These are phyloP conservation scores for Debaryomyces castellii DNA, from an alignment of 805 yeast species.

Conservation along the genomic window DNA sequence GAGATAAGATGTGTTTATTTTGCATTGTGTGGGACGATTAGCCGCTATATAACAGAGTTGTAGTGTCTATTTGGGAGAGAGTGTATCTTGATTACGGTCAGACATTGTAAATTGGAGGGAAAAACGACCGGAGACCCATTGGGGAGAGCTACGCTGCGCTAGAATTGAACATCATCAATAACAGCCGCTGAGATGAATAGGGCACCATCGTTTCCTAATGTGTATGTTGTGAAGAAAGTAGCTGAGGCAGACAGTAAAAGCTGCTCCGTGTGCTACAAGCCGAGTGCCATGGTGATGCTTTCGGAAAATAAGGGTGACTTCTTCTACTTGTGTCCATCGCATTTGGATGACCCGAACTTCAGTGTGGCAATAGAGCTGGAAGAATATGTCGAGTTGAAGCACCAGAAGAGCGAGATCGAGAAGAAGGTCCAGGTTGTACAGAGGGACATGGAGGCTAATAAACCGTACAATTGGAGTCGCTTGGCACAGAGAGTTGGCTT, in stretches of 20 bases:
- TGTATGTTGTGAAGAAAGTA: slow-evolving; percentile 43
- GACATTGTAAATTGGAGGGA: too few relatives aligned
- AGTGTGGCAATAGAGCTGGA: slow-evolving; percentile 39
- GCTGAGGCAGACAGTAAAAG: slow-evolving; percentile 42
- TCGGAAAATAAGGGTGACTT: slow-evolving; percentile 49
- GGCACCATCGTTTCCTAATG: slow-evolving; percentile 29
- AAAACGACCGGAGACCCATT: too few relatives aligned
- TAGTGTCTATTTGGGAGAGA: neutral
- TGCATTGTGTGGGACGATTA: neutral
- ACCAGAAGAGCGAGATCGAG: slow-evolving; percentile 19
- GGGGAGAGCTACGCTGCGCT: too few relatives aligned
- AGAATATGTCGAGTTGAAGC: slow-evolving; percentile 27
- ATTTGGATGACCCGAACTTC: slow-evolving; percentile 47
- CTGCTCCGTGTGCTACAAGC: slow-evolving; percentile 52
- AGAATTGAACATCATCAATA: too few relatives aligned
- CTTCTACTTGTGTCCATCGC: slow-evolving; percentile 51
- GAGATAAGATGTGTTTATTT: neutral
- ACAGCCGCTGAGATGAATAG: neutral
- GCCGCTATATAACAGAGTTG: neutral
- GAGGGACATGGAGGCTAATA: slow-evolving; percentile 23
- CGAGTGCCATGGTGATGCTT: slow-evolving; percentile 45
- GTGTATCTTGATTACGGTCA: too few relatives aligned
- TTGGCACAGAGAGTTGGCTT: slow-evolving; percentile 17
- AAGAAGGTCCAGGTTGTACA: slow-evolving; percentile 18
- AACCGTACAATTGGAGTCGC: slow-evolving; percentile 36